Evolutionary conservation across 176 grass and related monocot genomes (phyloP), one percentile per base, ranked within the genome.

Genomic region (Oryza nivara): DNA sequence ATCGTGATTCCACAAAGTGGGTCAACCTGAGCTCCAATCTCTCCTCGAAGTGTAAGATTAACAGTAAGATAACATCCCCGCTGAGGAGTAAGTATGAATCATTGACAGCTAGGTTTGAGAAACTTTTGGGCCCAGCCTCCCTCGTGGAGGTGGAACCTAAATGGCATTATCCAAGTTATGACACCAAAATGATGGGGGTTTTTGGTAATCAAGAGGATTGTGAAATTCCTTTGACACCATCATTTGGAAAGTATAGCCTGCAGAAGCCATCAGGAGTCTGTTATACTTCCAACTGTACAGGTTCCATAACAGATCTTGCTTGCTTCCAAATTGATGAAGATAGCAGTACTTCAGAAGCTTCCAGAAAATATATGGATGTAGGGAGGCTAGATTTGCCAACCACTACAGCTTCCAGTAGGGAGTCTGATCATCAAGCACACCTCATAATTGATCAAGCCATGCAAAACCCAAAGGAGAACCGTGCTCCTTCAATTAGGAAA

Each of bases 311-410:
- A 67, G 84, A 89, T 77, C 52, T 80, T 73, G 67, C 69, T 66
- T 88, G 90, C 77, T 94, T 85, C 69, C 69, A 38, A 74, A 94
- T 94, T 79, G 87, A 92, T 36, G 89, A 94, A 89, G 87, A 90
- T 77, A 78, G 58, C 63, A 74, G 30, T n/a, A 66, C 66, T 35
- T 22, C 65, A 56, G 87, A 85, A 75, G 64, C 40, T 41, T 76
- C 73, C 46, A 76, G 36, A 36, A 82, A 56, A 48, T 16, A 44
- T 79, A 17, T n/a, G 20, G 86, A 86, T 82, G 61, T 28, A 49
- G 71, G 71, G 69, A 77, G 64, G 61, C 20, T 75, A 51, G 60
- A 47, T 9, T 77, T 70, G 58, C 40, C 4, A 74, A 68, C 49
- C 25, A 5, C 38, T 51, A 82, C 83, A 63, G 28, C 72, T 70